Conservation (phyloP, 2,329 filamentous ascomycete species). For the Ophiostoma sp. region DNA sequence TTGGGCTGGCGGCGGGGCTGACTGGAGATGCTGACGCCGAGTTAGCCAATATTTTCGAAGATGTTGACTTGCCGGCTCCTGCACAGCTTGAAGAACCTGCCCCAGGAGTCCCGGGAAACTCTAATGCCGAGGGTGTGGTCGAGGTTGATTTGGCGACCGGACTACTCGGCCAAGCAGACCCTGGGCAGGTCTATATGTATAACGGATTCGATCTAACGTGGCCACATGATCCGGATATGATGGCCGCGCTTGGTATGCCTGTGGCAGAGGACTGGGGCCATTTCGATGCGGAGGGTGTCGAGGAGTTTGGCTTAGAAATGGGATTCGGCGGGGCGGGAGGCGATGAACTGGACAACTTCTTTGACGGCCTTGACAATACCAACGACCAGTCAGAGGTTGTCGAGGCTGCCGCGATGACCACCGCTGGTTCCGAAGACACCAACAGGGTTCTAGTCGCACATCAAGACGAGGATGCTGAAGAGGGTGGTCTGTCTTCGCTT, state of each 20-base stretch:
- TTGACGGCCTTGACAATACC: neutral
- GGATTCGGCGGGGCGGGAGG: no score
- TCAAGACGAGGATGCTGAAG: no score
- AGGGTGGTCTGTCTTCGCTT: no score
- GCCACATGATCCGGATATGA: neutral
- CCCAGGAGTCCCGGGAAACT: neutral
- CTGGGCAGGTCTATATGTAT: neutral
- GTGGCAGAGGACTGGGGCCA: neutral
- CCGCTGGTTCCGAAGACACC: no score
- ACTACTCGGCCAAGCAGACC: no score
- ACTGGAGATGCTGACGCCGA: neutral
- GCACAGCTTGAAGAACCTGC: neutral
- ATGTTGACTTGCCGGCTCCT: neutral
- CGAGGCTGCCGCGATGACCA: no score
- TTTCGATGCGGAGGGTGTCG: no score
- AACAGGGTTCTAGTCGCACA: no score
- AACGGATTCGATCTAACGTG: neutral
- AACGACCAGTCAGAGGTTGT: no score
- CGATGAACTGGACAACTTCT: no score
- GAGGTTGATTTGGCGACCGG: no score
- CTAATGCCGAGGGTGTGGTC: neutral
- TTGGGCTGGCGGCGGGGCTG: neutral
- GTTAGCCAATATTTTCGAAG: neutral
- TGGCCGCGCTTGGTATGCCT: neutral
- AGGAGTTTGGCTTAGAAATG: no score